These are phyloP conservation scores for Stromatinia cepivora DNA, from an alignment of 2,329 filamentous ascomycete species.

Conservation along the genomic window DNA sequence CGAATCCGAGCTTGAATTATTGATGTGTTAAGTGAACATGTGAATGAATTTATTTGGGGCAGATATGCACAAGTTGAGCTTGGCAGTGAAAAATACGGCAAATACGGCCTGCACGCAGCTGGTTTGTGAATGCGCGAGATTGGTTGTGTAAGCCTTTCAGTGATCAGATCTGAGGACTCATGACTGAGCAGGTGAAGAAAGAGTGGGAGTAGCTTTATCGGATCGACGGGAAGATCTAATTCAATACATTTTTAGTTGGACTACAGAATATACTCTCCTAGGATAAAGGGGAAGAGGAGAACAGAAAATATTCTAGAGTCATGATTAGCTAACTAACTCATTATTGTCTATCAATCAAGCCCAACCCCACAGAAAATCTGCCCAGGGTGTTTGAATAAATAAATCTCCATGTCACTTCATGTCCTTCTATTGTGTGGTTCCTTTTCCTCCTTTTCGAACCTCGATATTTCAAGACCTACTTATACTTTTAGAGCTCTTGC, in stretches of 20 bases:
- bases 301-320: neutral
- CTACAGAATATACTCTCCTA: neutral
- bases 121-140: neutral
- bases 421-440: too few relatives aligned
- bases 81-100: neutral
- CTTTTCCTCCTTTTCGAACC: neutral
- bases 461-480: neutral
- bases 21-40: neutral
- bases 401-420: neutral
- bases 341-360: neutral
- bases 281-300: neutral
- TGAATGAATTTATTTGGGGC: constrained; percentile 3
- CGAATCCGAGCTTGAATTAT: neutral
- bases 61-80: neutral
- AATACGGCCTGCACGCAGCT: neutral
- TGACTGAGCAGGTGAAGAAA: neutral
- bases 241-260: too few relatives aligned
- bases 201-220: neutral
- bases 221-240: constrained; percentile 14
- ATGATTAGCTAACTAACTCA: neutral
- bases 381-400: neutral
- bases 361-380: neutral
- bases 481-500: neutral
- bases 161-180: neutral
- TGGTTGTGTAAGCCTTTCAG: neutral